Base-by-base conservation (phyloP, 2,329 filamentous ascomycete genomes). In the Leptosphaerulina australis region DNA sequence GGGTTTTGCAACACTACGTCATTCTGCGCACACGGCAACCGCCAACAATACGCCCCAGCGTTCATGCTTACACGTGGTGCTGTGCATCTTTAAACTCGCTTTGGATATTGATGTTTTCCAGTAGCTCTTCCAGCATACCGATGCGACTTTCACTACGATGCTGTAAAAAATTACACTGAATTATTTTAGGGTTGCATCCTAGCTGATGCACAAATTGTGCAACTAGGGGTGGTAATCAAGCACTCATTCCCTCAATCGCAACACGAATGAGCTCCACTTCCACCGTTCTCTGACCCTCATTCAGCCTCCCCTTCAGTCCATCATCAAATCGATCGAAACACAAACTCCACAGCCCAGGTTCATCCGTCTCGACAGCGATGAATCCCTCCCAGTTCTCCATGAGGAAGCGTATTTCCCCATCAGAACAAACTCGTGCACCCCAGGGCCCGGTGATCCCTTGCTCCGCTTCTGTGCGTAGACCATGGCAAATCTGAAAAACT, bases 371-470 rank as follows among this genome's bases (percentile, higher is more conserved):
- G 4, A 84, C 76, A 0, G 80, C 82, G 2, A 83, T 73, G 52
- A 83, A 84, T 3, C 78, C 78, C 55, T 84, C 79, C 69, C 75
- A 80, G 1, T 75, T 78, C 44, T 84, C 80, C 7, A 84, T 74
- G 5, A 74, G 80, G 20, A 83, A 65, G 22, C 74, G 74, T 33
- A 76, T 74, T 55, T 87, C 82, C 40, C 86, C 81, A 30, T 83
- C 79, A 1, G 81, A 87, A 83, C 88, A 93, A 60, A 89, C 86
- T 83, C 88, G 94, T 6, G 88, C 58, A n/a, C 51, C 58, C 53
- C 56, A 64, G 12, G 61, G 58, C 7, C 59, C 59, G 3, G 74
- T 80, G 12, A 84, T 60, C 26, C 74, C 74, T 30, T 75, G 70
- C 53, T 87, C 83, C 45, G 87, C 82, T 29, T 84, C 80, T 2